A percentile compares a stretch with the other conserved stretches of the same genome.
phyloP scores from a whole-genome alignment of 257 asterid genomes.

The Petunia axillaris region DNA sequence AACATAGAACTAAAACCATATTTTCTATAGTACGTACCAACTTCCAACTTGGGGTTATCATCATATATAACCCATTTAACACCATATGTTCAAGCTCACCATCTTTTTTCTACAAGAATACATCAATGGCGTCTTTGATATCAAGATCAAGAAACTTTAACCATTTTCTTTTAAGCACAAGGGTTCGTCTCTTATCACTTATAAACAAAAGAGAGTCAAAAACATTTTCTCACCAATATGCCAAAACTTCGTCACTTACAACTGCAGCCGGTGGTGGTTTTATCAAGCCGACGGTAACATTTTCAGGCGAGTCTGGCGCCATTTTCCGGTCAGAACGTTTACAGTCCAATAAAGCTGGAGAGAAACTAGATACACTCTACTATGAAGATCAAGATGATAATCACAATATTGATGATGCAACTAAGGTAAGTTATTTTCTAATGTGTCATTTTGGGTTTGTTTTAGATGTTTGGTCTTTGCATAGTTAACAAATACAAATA shows the following conservation, averaged over 20 bases:
- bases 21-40: background rate
- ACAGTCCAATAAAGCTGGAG: constrained; percentile 65
- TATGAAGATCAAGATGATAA: constrained; percentile 27
- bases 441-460: background rate
- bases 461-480: too few relatives aligned
- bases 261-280: constrained; percentile 24
- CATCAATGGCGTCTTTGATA: constrained; percentile 51
- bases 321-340: constrained; percentile 38
- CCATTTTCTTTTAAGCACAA: constrained; percentile 39
- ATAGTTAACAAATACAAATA: too few relatives aligned
- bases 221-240: background rate
- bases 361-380: constrained; percentile 42
- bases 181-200: constrained; percentile 14
- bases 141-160: constrained; percentile 53
- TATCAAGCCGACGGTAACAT: constrained; percentile 16
- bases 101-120: background rate
- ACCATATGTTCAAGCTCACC: background rate
- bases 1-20: background rate
- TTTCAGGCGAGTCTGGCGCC: constrained; percentile 29
- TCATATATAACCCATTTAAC: background rate
- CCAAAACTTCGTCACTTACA: constrained; percentile 28
- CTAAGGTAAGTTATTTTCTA: constrained; percentile 41
- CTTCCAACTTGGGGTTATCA: background rate
- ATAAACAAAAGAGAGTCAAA: constrained; percentile 17
- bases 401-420: constrained; percentile 47